Conservation (phyloP, 2,329 filamentous ascomycete species). For the Simplicillium sp. region DNA sequence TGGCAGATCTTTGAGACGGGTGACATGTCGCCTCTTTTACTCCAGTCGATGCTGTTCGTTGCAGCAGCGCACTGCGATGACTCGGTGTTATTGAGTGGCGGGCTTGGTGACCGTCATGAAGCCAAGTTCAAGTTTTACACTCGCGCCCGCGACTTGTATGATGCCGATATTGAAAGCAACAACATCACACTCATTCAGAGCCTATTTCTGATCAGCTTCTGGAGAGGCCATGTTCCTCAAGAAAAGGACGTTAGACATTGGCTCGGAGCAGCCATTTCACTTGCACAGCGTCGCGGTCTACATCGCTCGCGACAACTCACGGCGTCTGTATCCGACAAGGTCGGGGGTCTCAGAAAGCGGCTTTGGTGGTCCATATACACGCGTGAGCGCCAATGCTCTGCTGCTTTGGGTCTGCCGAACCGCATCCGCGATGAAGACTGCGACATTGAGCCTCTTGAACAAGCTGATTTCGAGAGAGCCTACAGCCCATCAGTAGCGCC, state of each 20-base stretch:
- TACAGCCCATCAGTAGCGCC: constrained; percentile 14
- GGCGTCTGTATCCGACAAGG: constrained; percentile 3
- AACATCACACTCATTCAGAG: constrained; percentile 33
- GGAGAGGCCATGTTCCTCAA: constrained; percentile 31
- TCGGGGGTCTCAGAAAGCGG: constrained; percentile 24
- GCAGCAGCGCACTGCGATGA: constrained; percentile 37
- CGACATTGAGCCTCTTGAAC: constrained; percentile 24
- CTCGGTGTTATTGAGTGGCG: constrained; percentile 23
- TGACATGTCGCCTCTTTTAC: constrained; percentile 31
- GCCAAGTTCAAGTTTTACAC: constrained; percentile 36
- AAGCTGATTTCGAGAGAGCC: constrained; percentile 9
- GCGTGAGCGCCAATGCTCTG: constrained; percentile 37
- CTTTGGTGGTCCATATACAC: constrained; percentile 40
- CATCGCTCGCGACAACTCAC: constrained; percentile 16
- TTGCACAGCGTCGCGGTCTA: constrained; percentile 31
- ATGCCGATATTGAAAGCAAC: constrained; percentile 35
- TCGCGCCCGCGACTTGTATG: constrained; percentile 35
- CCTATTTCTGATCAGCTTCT: constrained; percentile 40
- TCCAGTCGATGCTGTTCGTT: constrained; percentile 40
- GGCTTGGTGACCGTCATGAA: constrained; percentile 29
- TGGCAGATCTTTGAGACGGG: constrained; percentile 22
- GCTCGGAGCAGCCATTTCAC: constrained; percentile 32
- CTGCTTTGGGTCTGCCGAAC: constrained; percentile 33
- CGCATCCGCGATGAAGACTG: constrained; percentile 39
- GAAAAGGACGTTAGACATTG: constrained; percentile 32